These are phyloP conservation scores for Scedosporium minutisporum DNA, from an alignment of 2,329 filamentous ascomycete genomes.

Conservation along the genomic window DNA sequence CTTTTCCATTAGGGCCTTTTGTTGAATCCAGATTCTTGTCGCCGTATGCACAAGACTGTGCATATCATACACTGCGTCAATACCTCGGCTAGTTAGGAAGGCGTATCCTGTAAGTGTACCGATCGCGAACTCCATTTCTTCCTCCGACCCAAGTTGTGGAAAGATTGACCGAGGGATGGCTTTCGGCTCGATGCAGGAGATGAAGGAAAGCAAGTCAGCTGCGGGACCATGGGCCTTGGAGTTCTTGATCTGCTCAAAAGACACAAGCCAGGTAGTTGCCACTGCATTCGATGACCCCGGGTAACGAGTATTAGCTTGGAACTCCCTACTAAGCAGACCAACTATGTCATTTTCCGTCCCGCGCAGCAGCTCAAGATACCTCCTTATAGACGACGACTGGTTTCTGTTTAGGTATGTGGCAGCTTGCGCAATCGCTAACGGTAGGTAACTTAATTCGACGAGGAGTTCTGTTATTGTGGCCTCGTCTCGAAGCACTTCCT, in stretches of 20 bases:
- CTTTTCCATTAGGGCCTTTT: conserved; percentile 4
- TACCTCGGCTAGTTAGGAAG: conserved; percentile 14
- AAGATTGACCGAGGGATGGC: conserved; percentile 24
- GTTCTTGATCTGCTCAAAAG: conserved; percentile 26
- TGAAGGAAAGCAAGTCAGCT: conserved; percentile 20
- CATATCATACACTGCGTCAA: conserved; percentile 17
- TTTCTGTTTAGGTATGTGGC: conserved; percentile 10
- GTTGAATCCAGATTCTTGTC: conserved; percentile 13
- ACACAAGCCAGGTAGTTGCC: conserved; percentile 26
- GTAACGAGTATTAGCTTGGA: conserved; percentile 22
- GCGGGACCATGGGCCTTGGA: conserved; percentile 19
- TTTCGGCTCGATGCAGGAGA: conserved; percentile 25
- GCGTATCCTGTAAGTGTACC: conserved; percentile 17
- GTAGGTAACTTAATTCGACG: conserved; percentile 7
- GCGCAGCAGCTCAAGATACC: not conserved
- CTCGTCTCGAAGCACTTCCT: not conserved
- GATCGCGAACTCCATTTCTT: conserved; percentile 13
- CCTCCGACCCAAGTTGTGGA: conserved; percentile 8
- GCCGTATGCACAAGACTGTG: conserved; percentile 19
- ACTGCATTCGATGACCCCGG: conserved; percentile 20
- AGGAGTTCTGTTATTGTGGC: not conserved
- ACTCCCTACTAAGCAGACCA: conserved; percentile 21
- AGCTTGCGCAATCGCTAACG: conserved; percentile 12
- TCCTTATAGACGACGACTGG: not conserved
- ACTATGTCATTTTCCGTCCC: conserved; percentile 18